Evolutionary conservation across 805 yeast species (phyloP), one percentile per base, ranked within the genome.

Genomic region (Pichia californica): DNA sequence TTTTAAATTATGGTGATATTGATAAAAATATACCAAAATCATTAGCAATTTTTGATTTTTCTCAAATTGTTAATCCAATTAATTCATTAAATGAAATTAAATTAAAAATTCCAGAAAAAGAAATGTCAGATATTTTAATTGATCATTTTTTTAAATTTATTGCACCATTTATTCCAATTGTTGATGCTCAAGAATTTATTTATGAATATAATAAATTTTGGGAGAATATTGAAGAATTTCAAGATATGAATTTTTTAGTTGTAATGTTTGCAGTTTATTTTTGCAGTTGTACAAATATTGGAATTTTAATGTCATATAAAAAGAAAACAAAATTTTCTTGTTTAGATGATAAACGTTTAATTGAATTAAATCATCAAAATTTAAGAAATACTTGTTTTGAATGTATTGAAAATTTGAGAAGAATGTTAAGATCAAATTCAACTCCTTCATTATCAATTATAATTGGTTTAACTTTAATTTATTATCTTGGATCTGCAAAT

Each of bases 401-500:
- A 31, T 48, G 53, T 27, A 46, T 54, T 31, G 49, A 54, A 32
- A 54, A 52, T 31, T 40, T 54, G 11, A 53, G 38, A 37, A 36
- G 29, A 18, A 38, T 51, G 41, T 23, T 53, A 15, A 50, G 50
- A n/a, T 43, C 46, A 6, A 48, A 42, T 16, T 28, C 41, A 5
- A 43, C 57, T 2, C 57, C 58, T 4, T 54, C 58, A 2, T 38
- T 54, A 26, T 50, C 57, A 6, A 28, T 46, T 8, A 44, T 53
- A n/a, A 44, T 47, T 20, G 44, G 52, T 9, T 35, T 49, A 11
- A 43, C 55, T 6, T 31, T 53, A 14, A 44, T 53, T 2, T 53
- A 48, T 19, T 54, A 52, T 41, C 47, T 54, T 8, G 56, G 55
- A 11, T 48, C 57, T 5, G 29, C 48, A 30, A 54, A 54, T 32